Conservation (phyloP, 2,329 filamentous ascomycete genomes). For the Myriosclerotinia scirpicola region DNA sequence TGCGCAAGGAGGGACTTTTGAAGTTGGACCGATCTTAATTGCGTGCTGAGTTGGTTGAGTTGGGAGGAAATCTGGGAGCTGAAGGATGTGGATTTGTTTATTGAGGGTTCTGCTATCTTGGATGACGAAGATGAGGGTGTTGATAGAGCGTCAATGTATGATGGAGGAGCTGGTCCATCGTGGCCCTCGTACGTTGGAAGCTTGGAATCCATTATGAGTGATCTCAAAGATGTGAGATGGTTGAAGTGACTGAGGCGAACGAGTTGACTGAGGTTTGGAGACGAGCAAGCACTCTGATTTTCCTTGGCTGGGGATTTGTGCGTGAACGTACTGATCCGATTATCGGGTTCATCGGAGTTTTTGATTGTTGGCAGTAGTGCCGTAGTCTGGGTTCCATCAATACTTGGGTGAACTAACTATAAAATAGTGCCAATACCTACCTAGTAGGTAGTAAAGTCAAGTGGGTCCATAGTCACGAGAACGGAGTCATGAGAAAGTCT, state of each 20-base stretch:
- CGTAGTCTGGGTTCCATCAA: not conserved
- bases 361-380: not conserved
- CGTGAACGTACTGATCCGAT: not conserved
- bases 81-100: conserved; percentile 28
- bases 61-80: conserved; percentile 34
- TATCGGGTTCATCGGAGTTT: not conserved
- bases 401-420: not conserved
- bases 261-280: not conserved
- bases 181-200: conserved; percentile 20
- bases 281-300: not conserved
- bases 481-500: not conserved
- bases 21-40: conserved; percentile 31
- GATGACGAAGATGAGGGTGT: conserved; percentile 17
- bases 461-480: not conserved
- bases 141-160: conserved; percentile 29
- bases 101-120: conserved; percentile 15
- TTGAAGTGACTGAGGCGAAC: not conserved
- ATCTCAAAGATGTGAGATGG: not conserved
- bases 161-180: conserved; percentile 33
- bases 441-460: not conserved
- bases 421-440: not conserved
- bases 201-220: conserved; percentile 33
- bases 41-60: conserved; percentile 30
- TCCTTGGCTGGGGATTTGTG: not conserved
- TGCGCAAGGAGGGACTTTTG: conserved; percentile 32